Evolutionary conservation across 2,329 filamentous ascomycete species (phyloP), one percentile per base, ranked within the genome.

Genomic region (Tolypocladium tropicale): DNA sequence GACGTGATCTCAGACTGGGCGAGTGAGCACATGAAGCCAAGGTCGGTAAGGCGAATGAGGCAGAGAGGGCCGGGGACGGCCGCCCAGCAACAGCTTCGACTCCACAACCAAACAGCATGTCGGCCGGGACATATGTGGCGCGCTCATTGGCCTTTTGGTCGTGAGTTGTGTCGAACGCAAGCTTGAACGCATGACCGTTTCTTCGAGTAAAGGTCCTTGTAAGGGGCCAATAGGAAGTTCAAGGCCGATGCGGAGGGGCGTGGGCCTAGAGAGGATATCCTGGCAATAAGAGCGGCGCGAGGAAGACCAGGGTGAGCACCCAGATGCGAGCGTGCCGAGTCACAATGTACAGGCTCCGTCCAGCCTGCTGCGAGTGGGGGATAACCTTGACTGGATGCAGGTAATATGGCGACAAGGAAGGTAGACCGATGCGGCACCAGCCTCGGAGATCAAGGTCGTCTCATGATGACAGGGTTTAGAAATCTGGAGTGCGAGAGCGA

Each of bases 161-260:
- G 72, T 69, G 64, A 69, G 67, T 70, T 67, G 71, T 71, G 66
- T 67, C 72, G 65, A 68, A 73, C 68, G 70, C 68, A 72, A 74
- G 75, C 74, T 74, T 73, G 72, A 76, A 74, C 72, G 75, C 76
- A 78, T 78, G 75, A 74, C 75, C 72, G 75, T 76, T 74, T 74
- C 73, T 67, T n/a, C n/a, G n/a, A n/a, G n/a, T n/a, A 69, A 73
- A 63, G 62, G 64, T 62, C 65, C 67, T 63, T 56, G 59, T 57
- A 59, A 62, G 59, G 60, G 62, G 59, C 76, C 75, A 77, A 77
- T 74, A 67, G 65, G 49, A 36, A 21, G 64, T 65, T 63, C 57
- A 21, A 48, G 23, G 55, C 30, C 52, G 51, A 25, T 53, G 46
- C 43, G 54, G 59, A 58, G 62, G 67, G 67, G 68, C 65, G 70